These are phyloP conservation scores for Boletellus deceptivus DNA, from an alignment of 1,284 basidiomycete genomes.

Conservation along the genomic window DNA sequence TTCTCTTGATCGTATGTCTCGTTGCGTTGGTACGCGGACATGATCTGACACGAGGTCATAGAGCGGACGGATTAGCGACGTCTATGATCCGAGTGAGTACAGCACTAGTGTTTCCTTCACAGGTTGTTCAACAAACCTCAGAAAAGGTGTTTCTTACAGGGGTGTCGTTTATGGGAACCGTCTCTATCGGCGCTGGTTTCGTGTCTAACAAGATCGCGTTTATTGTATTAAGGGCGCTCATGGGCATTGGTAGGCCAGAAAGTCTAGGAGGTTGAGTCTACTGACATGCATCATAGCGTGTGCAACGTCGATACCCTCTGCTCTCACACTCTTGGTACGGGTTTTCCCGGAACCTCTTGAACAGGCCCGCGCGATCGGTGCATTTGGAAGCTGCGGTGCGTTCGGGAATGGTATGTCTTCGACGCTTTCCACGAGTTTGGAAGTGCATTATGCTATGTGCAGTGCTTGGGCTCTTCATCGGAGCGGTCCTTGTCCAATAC, in stretches of 20 bases:
- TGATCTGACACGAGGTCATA: conserved; percentile 14
- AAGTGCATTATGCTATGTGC: neutral
- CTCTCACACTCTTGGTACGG: conserved; percentile 44
- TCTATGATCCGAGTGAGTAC: conserved; percentile 30
- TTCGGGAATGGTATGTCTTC: conserved; percentile 41
- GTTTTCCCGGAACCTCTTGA: conserved; percentile 44
- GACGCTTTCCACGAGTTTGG: neutral
- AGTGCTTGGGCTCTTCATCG: conserved; percentile 37
- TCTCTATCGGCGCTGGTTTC: conserved; percentile 43
- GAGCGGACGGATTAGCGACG: conserved; percentile 34
- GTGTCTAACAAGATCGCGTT: conserved; percentile 40
- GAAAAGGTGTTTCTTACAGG: conserved; percentile 33
- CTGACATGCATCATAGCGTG: conserved; percentile 32
- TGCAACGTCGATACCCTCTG: conserved; percentile 48
- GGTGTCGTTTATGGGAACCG: conserved; percentile 35
- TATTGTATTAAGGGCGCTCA: conserved; percentile 43
- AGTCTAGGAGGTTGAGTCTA: neutral
- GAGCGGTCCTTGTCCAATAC: conserved; percentile 38
- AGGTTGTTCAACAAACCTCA: conserved; percentile 6
- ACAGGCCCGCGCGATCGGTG: conserved; percentile 45
- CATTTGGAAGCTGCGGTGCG: conserved; percentile 46
- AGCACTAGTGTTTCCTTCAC: neutral
- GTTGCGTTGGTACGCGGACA: conserved; percentile 6
- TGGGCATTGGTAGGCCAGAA: conserved; percentile 37
- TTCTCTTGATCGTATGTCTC: conserved; percentile 39